phyloP scores from a whole-genome alignment of 345 rosid genomes.

The Leavenworthia alabamica region DNA sequence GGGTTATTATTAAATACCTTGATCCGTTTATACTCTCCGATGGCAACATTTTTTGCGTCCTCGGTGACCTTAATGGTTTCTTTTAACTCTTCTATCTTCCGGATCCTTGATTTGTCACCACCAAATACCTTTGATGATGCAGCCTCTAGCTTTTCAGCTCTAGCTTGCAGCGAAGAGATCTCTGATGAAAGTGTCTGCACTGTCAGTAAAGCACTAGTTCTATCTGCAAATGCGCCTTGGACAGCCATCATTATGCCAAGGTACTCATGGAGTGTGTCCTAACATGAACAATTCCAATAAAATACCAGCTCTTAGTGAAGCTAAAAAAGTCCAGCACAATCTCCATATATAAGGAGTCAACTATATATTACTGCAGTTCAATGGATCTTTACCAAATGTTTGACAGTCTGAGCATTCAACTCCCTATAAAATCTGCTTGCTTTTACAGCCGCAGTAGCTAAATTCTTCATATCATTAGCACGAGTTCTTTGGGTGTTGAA shows the following conservation, averaged over 20 bases:
- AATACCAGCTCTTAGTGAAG: not conserved
- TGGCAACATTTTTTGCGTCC: constrained; percentile 81
- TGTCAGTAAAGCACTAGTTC: constrained; percentile 77
- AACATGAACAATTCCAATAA: constrained; percentile 12
- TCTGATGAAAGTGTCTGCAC: constrained; percentile 86
- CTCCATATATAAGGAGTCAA: not conserved
- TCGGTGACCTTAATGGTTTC: constrained; percentile 73
- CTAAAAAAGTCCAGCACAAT: not conserved
- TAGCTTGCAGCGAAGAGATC: constrained; percentile 54
- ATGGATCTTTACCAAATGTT: constrained; percentile 64
- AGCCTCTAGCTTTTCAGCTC: constrained; percentile 86
- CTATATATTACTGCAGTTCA: not conserved
- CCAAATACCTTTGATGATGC: constrained; percentile 94
- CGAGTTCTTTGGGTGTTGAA: constrained; percentile 63
- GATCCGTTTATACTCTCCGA: constrained; percentile 78
- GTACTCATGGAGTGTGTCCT: constrained; percentile 91
- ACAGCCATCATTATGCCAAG: constrained; percentile 86
- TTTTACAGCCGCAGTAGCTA: constrained; percentile 94
- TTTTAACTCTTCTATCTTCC: constrained; percentile 76
- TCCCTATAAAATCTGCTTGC: constrained; percentile 92
- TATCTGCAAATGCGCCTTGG: constrained; percentile 78
- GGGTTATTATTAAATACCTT: constrained; percentile 44
- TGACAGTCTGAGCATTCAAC: constrained; percentile 72
- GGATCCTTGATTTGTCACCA: constrained; percentile 90
- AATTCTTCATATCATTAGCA: constrained; percentile 74